These are phyloP conservation scores for Cryptococcus floricola DNA, from an alignment of 1,284 basidiomycete genomes.

Conservation along the genomic window DNA sequence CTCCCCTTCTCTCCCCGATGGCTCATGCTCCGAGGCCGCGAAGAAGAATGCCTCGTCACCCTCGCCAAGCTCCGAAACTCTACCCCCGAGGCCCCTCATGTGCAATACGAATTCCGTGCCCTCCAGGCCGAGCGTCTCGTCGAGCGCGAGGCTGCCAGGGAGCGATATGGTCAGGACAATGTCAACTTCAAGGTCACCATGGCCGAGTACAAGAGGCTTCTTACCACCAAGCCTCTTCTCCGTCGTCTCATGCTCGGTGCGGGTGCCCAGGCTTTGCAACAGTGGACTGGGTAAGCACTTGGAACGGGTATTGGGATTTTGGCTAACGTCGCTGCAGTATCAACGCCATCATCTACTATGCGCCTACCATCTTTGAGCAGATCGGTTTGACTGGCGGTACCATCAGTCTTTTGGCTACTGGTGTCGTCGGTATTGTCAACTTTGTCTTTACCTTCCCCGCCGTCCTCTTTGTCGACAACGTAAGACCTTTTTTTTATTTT, in stretches of 20 bases:
- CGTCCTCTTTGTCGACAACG: conserved; percentile 45
- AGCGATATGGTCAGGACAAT: conserved; percentile 43
- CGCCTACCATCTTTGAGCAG: conserved; percentile 33
- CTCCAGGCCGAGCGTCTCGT: conserved; percentile 73
- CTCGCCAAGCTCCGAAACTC: conserved; percentile 61
- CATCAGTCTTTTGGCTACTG: conserved; percentile 60
- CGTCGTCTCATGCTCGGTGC: conserved; percentile 45
- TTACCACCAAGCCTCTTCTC: conserved; percentile 41
- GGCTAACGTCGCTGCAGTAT: conserved; percentile 14
- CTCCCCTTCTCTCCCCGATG: conserved; percentile 59
- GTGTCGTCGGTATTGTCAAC: conserved; percentile 70
- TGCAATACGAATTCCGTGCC: conserved; percentile 75
- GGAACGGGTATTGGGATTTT: neutral
- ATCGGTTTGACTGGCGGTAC: conserved; percentile 33
- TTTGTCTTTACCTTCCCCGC: conserved; percentile 47
- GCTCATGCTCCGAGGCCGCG: conserved; percentile 62
- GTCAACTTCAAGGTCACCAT: conserved; percentile 35
- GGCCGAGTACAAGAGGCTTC: conserved; percentile 43
- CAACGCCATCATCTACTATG: conserved; percentile 45
- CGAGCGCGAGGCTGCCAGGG: conserved; percentile 58
- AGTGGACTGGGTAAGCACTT: conserved; percentile 38
- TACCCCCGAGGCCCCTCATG: conserved; percentile 59
- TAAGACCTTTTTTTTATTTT: conserved; percentile 1
- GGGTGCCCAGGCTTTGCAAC: conserved; percentile 44
- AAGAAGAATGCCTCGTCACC: conserved; percentile 66